Conservation (phyloP, 2,329 filamentous ascomycete genomes). For the Aspergillus felis region DNA sequence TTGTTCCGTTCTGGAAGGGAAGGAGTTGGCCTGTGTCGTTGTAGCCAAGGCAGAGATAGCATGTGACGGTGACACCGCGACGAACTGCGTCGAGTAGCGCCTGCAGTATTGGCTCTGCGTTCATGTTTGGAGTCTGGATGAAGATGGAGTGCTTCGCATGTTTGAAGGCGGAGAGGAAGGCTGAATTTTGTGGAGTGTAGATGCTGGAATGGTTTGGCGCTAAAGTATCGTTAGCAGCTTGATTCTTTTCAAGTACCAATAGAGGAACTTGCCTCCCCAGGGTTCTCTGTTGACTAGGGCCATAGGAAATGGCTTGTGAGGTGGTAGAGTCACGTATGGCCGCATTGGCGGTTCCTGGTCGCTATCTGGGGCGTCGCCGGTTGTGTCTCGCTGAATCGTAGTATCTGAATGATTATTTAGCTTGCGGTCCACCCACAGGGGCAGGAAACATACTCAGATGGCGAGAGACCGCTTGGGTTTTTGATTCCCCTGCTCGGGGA, state of each 20-base stretch:
- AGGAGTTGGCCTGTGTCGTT: conserved; percentile 75
- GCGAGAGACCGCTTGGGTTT: conserved; percentile 57
- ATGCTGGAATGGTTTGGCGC: conserved; percentile 58
- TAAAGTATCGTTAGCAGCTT: conserved; percentile 7
- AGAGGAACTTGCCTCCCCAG: conserved; percentile 48
- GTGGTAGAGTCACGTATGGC: conserved; percentile 58
- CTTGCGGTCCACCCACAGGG: neutral
- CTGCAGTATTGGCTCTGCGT: conserved; percentile 63
- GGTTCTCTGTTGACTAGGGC: conserved; percentile 68
- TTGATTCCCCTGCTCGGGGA: conserved; percentile 49
- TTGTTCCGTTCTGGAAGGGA: conserved; percentile 70
- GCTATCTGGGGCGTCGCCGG: conserved; percentile 53
- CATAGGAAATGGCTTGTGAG: conserved; percentile 61
- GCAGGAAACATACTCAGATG: conserved; percentile 51
- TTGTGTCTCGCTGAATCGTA: conserved; percentile 50
- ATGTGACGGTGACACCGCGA: conserved; percentile 63
- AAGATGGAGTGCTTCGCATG: conserved; percentile 64
- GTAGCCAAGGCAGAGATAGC: conserved; percentile 73
- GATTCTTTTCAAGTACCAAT: neutral
- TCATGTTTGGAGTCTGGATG: conserved; percentile 74
- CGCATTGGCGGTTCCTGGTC: conserved; percentile 56
- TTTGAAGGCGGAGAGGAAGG: conserved; percentile 66
- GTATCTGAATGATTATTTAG: conserved; percentile 40
- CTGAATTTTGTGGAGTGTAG: conserved; percentile 69
- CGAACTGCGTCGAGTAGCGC: conserved; percentile 63